A percentile compares a stretch with the other conserved stretches of the same genome.
These are phyloP conservation scores for Exophiala oligosperma DNA, from an alignment of 2,329 filamentous ascomycete species.

Conservation along the genomic window DNA sequence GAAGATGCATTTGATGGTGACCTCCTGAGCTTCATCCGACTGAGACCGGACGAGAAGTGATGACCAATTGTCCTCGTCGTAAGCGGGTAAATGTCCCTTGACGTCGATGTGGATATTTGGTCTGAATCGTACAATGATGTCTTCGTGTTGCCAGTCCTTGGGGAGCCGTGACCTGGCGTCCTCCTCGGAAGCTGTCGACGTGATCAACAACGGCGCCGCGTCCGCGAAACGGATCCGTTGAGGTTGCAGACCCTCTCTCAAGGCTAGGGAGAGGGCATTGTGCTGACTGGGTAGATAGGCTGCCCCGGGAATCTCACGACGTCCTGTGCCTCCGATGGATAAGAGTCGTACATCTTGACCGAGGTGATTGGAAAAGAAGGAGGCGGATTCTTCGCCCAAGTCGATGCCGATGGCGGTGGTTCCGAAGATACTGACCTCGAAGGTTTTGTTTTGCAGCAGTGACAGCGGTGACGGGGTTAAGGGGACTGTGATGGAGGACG, in stretches of 20 bases:
- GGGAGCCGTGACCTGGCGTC: constrained; percentile 23
- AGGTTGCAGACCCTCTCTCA: constrained; percentile 25
- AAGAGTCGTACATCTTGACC: constrained; percentile 24
- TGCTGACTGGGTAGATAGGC: constrained; percentile 27
- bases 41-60: constrained; percentile 23
- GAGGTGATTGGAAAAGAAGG: constrained; percentile 27
- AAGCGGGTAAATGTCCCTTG: constrained; percentile 18
- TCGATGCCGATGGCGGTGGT: constrained; percentile 28
- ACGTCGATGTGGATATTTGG: constrained; percentile 29
- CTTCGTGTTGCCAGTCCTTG: constrained; percentile 21
- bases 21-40: constrained; percentile 23
- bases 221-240: constrained; percentile 28
- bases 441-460: constrained; percentile 21
- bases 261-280: constrained; percentile 24
- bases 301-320: constrained; percentile 29
- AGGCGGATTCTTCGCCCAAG: constrained; percentile 23
- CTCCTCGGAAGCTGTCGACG: constrained; percentile 26
- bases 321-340: constrained; percentile 26
- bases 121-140: constrained; percentile 25
- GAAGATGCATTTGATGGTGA: constrained; percentile 30
- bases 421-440: constrained; percentile 28
- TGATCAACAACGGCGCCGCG: constrained; percentile 25
- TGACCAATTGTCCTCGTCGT: constrained; percentile 29
- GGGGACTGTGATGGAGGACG: constrained; percentile 24
- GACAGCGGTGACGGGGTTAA: constrained; percentile 26